These are phyloP conservation scores for Talaromyces sp. DNA, from an alignment of 2,329 filamentous ascomycete species.

Conservation along the genomic window DNA sequence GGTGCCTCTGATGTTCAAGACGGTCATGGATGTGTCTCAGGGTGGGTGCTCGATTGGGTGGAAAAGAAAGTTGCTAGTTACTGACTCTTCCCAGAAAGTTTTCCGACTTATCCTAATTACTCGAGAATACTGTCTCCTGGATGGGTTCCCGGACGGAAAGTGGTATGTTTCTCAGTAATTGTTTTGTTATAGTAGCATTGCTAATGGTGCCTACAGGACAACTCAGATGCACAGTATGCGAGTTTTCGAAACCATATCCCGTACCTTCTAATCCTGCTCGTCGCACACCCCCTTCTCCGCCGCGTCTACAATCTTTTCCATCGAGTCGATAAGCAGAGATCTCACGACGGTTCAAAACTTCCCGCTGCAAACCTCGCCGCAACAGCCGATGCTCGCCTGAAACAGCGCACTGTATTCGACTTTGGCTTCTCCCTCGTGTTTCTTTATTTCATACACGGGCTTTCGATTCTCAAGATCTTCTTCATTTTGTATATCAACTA, in stretches of 20 bases:
- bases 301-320: slow-evolving; percentile 60
- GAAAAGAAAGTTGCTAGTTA: not conserved
- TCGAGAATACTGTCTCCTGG: slow-evolving; percentile 67
- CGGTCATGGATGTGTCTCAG: slow-evolving; percentile 80
- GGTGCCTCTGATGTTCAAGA: slow-evolving; percentile 85
- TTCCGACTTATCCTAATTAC: slow-evolving; percentile 75
- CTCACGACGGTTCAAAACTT: slow-evolving; percentile 4
- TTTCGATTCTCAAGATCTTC: slow-evolving; percentile 78
- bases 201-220: slow-evolving; percentile 62
- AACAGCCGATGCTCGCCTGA: slow-evolving; percentile 53
- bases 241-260: slow-evolving; percentile 83
- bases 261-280: slow-evolving; percentile 66
- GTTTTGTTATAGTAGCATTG: not conserved
- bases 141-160: slow-evolving; percentile 89
- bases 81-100: slow-evolving; percentile 53
- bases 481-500: slow-evolving; percentile 78
- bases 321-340: slow-evolving; percentile 17
- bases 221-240: slow-evolving; percentile 82
- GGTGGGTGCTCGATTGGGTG: slow-evolving; percentile 44
- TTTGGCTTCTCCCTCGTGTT: slow-evolving; percentile 75
- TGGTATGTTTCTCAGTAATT: slow-evolving; percentile 52
- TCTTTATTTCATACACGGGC: slow-evolving; percentile 72
- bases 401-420: slow-evolving; percentile 76
- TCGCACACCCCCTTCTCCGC: slow-evolving; percentile 75
- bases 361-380: slow-evolving; percentile 18